Conservation (phyloP, 495 filamentous ascomycete genomes). For the Annulohypoxylon bovei region DNA sequence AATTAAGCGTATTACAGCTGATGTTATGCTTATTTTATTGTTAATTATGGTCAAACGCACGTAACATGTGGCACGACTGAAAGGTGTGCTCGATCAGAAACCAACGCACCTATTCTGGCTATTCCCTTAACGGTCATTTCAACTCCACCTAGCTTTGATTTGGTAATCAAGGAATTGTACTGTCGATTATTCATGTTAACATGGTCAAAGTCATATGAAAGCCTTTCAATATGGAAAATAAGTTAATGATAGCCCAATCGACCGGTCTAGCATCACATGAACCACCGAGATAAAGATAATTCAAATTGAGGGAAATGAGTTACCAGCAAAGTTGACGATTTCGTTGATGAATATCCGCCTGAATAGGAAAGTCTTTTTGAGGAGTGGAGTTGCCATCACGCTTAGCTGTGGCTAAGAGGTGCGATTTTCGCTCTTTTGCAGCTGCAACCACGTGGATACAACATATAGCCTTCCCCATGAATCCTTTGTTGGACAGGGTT, state of each 20-base stretch:
- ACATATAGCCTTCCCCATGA: slow-evolving; percentile 8
- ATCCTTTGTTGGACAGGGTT: slow-evolving; percentile 1
- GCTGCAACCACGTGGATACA: slow-evolving; percentile 9
- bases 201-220: neutral
- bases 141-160: neutral
- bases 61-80: slow-evolving; percentile 1
- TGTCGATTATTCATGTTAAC: neutral
- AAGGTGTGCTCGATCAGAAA: neutral
- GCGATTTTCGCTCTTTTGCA: slow-evolving; percentile 10
- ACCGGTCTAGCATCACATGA: neutral
- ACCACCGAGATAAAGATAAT: neutral
- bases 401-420: neutral
- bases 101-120: neutral
- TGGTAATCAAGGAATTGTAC: neutral
- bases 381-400: slow-evolving; percentile 1
- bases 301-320: neutral
- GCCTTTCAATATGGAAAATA: too few species aligned
- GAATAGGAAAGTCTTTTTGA: neutral
- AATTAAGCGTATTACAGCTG: slow-evolving; percentile 2
- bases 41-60: neutral
- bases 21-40: neutral
- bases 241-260: neutral
- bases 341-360: neutral
- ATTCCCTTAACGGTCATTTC: neutral
- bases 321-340: neutral